A percentile compares a stretch with the other conserved stretches of the same genome.
phyloP scores from a whole-genome alignment of 2,329 filamentous ascomycete species.

The Diaporthe aspalathi region DNA sequence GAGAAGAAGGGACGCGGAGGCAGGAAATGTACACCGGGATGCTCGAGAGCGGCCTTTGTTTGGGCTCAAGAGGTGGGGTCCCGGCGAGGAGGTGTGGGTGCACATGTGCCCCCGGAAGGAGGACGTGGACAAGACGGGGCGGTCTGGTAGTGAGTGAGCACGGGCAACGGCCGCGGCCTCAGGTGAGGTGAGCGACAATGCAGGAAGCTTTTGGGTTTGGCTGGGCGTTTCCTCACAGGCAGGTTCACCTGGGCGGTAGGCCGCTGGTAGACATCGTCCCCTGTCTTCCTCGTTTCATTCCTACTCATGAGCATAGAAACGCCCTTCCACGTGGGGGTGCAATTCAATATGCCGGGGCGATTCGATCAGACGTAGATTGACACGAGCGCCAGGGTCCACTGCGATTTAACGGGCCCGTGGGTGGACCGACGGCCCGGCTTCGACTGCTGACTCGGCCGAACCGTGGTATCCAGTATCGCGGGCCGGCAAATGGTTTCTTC shows the following conservation, averaged over 20 bases:
- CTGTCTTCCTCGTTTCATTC: not conserved
- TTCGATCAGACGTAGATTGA: not conserved
- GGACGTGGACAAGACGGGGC: conserved; percentile 41
- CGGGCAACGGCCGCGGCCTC: not conserved
- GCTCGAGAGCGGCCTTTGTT: conserved; percentile 51
- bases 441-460: conserved; percentile 14
- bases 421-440: conserved; percentile 8
- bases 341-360: not conserved
- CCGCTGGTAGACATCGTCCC: not conserved
- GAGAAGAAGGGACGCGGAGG: conserved; percentile 52
- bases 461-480: not conserved
- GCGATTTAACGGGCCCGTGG: not conserved
- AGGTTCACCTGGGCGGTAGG: not conserved
- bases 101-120: conserved; percentile 46
- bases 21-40: conserved; percentile 48
- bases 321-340: not conserved
- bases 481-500: conserved; percentile 15
- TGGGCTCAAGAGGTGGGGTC: conserved; percentile 48
- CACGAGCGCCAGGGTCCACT: conserved; percentile 1
- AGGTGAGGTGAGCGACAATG: not conserved
- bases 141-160: not conserved
- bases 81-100: conserved; percentile 48
- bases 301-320: not conserved
- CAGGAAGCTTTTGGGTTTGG: conserved; percentile 7
- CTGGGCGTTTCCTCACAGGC: not conserved